A percentile compares a stretch with the other conserved stretches of the same genome.
Evolutionary conservation across 768 basidiomycete species (phyloP).

Genomic region (Macrocybe gigantea): DNA sequence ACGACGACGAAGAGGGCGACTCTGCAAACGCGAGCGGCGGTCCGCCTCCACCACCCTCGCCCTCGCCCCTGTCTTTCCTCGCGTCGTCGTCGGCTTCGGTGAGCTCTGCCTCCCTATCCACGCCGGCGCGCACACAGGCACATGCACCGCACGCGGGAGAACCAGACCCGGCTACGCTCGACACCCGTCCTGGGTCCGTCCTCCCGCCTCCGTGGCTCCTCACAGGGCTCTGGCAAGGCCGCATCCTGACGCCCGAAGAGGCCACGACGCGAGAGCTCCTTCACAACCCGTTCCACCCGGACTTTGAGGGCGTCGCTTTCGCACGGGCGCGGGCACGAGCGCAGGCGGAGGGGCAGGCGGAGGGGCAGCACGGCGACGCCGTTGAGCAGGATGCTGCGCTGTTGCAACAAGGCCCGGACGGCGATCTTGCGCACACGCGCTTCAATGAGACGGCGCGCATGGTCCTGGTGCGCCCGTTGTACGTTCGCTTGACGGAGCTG

Average conservation of each 20-base stretch:
- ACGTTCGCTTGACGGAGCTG: constrained; percentile 54
- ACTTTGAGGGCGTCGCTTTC: constrained; percentile 16
- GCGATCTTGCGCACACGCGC: constrained; percentile 10
- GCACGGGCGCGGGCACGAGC: constrained; percentile 7
- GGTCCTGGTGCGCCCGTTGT: constrained; percentile 45
- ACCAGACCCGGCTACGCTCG: too few relatives aligned
- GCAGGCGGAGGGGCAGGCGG: neutral
- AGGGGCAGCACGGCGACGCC: too few relatives aligned
- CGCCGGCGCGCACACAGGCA: constrained; percentile 17
- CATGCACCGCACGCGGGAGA: constrained; percentile 2
- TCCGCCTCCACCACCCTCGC: neutral
- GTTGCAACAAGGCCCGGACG: constrained; percentile 9
- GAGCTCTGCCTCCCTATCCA: neutral
- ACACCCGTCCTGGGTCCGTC: constrained; percentile 9
- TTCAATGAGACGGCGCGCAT: constrained; percentile 27
- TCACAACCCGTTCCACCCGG: neutral
- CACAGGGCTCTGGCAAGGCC: constrained; percentile 49
- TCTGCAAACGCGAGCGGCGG: neutral
- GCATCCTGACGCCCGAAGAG: constrained; percentile 41
- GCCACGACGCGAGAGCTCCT: constrained; percentile 1
- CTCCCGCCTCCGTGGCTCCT: constrained; percentile 42
- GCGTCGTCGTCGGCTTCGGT: neutral
- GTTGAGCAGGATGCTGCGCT: neutral
- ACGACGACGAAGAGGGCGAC: neutral
- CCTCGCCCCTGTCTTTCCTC: neutral